phyloP scores from a whole-genome alignment of 495 filamentous ascomycete genomes.

The Penicillium soppii region DNA sequence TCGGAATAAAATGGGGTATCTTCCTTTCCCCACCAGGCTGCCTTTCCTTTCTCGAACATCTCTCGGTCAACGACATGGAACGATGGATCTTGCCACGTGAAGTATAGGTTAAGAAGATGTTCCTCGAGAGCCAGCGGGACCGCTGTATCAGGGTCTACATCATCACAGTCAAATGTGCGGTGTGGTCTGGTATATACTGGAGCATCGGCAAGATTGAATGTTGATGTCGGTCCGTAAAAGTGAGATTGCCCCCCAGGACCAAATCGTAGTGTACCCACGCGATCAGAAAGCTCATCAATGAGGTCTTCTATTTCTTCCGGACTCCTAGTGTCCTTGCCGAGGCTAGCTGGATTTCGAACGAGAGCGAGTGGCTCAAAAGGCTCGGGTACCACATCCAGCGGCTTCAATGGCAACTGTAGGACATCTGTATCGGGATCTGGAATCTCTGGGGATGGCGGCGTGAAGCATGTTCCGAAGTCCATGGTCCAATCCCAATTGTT shows the following conservation, averaged over 20 bases:
- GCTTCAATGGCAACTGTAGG: not conserved
- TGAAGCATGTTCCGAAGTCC: not conserved
- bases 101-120: slow-evolving; percentile 37
- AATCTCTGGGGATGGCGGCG: not conserved
- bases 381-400: not conserved
- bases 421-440: not conserved
- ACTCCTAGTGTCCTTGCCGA: not conserved
- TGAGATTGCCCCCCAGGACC: slow-evolving; percentile 11
- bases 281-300: slow-evolving; percentile 17
- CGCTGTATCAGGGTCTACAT: slow-evolving; percentile 12
- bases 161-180: slow-evolving; percentile 7
- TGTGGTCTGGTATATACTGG: slow-evolving; percentile 5
- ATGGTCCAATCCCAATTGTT: not conserved
- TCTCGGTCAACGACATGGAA: slow-evolving; percentile 29
- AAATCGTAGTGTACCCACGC: slow-evolving; percentile 30
- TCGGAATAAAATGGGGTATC: slow-evolving; percentile 34
- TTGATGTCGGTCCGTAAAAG: slow-evolving; percentile 17
- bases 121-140: slow-evolving; percentile 21
- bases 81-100: slow-evolving; percentile 37
- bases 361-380: not conserved
- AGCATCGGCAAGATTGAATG: slow-evolving; percentile 23
- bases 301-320: slow-evolving; percentile 10
- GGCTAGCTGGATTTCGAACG: not conserved
- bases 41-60: slow-evolving; percentile 20
- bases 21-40: slow-evolving; percentile 10